Conservation (phyloP, 2,329 filamentous ascomycete genomes). For the Phyllosticta citribraziliensis region DNA sequence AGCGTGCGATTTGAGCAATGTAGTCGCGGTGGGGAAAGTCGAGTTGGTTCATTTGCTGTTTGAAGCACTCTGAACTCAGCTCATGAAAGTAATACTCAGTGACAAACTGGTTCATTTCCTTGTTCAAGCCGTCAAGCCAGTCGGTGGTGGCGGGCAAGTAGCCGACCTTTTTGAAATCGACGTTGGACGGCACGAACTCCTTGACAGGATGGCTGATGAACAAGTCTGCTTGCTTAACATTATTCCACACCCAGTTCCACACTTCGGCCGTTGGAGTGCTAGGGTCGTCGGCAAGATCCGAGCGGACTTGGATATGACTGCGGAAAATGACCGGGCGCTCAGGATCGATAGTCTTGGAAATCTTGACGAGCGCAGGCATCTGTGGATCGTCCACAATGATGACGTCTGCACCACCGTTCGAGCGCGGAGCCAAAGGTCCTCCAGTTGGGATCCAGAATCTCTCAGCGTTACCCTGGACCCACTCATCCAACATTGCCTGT, state of each 20-base stretch:
- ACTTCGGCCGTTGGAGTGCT: slow-evolving; percentile 61
- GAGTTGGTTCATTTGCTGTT: slow-evolving; percentile 50
- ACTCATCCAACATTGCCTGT: slow-evolving; percentile 54
- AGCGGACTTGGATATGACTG: slow-evolving; percentile 74
- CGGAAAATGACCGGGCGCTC: slow-evolving; percentile 70
- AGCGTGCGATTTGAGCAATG: slow-evolving; percentile 71
- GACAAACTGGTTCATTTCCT: slow-evolving; percentile 60
- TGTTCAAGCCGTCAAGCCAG: slow-evolving; percentile 77
- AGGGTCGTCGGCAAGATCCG: slow-evolving; percentile 55
- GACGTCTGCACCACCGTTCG: slow-evolving; percentile 64
- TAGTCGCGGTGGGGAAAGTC: slow-evolving; percentile 56
- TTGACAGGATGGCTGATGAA: slow-evolving; percentile 77
- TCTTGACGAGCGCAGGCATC: slow-evolving; percentile 68
- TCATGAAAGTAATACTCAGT: slow-evolving; percentile 62
- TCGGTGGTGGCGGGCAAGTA: slow-evolving; percentile 76
- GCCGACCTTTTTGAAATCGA: slow-evolving; percentile 56
- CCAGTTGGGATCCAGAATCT: slow-evolving; percentile 63
- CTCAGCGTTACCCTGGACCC: slow-evolving; percentile 64
- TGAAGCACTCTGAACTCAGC: slow-evolving; percentile 55
- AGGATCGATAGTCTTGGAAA: slow-evolving; percentile 62
- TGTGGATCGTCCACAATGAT: slow-evolving; percentile 76
- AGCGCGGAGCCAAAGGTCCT: slow-evolving; percentile 55
- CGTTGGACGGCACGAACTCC: slow-evolving; percentile 60
- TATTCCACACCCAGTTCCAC: slow-evolving; percentile 66
- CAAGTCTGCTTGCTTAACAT: slow-evolving; percentile 60